These are phyloP conservation scores for Hypoxylon lienhwacheense DNA, from an alignment of 495 filamentous ascomycete species.

Conservation along the genomic window DNA sequence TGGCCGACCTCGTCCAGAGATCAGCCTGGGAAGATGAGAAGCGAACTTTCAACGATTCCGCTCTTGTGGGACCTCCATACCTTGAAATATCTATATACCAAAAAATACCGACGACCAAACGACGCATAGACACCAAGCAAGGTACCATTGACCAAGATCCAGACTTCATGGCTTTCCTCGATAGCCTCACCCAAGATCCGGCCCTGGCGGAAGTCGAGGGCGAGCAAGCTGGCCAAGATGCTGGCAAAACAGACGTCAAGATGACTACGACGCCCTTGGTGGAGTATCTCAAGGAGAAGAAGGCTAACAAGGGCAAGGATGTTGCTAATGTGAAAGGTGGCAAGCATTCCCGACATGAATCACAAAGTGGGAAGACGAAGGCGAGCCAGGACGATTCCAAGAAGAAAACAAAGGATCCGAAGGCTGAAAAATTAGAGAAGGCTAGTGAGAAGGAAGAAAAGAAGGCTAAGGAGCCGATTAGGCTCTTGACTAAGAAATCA, in stretches of 20 bases:
- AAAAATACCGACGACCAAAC: conserved; percentile 68
- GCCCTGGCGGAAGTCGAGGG: conserved; percentile 47
- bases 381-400: conserved; percentile 57
- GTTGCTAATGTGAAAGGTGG: conserved; percentile 49
- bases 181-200: conserved; percentile 79
- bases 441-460: conserved; percentile 45
- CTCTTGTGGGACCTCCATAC: conserved; percentile 70
- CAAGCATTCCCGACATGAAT: conserved; percentile 53
- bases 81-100: conserved; percentile 84
- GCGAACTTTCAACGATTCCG: conserved; percentile 65
- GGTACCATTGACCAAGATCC: conserved; percentile 95
- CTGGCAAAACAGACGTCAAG: conserved; percentile 61
- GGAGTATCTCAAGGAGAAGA: conserved; percentile 87
- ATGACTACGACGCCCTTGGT: conserved; percentile 84
- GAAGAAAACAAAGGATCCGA: conserved; percentile 62
- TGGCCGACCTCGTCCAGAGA: conserved; percentile 67
- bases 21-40: conserved; percentile 73
- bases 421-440: conserved; percentile 60
- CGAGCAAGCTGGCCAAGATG: conserved; percentile 56
- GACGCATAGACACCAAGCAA: conserved; percentile 78
- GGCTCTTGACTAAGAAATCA: conserved; percentile 73
- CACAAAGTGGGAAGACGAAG: conserved; percentile 51
- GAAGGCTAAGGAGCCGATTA: conserved; percentile 73
- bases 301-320: conserved; percentile 83
- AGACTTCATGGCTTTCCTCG: conserved; percentile 91